phyloP scores from a whole-genome alignment of 176 grass and related monocot species.

The bread wheat (Triticum aestivum) region IWGSC_CS_RefSeq_v2.1 NC_057806.1:350644301-350644800 shows the following conservation, averaged over 20 bases:
- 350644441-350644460: neutral
- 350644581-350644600: neutral
- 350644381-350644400: conserved; percentile 4
- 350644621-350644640: neutral
- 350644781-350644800: too few relatives aligned
- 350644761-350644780: too few relatives aligned
- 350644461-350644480: neutral
- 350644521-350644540: neutral
- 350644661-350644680: neutral
- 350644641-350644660: neutral
- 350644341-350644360: conserved; percentile 13
- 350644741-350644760: too few relatives aligned
- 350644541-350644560: neutral
- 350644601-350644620: neutral
- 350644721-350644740: too few relatives aligned
- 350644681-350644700: neutral
- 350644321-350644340: conserved; percentile 29
- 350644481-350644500: neutral
- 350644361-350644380: conserved; percentile 44
- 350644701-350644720: too few relatives aligned
- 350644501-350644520: neutral
- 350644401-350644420: conserved; percentile 15
- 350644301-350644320: neutral
- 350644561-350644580: neutral
- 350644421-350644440: neutral